phyloP scores from a whole-genome alignment of 2,329 filamentous ascomycete genomes.

The Aspergillus sp. region DNA sequence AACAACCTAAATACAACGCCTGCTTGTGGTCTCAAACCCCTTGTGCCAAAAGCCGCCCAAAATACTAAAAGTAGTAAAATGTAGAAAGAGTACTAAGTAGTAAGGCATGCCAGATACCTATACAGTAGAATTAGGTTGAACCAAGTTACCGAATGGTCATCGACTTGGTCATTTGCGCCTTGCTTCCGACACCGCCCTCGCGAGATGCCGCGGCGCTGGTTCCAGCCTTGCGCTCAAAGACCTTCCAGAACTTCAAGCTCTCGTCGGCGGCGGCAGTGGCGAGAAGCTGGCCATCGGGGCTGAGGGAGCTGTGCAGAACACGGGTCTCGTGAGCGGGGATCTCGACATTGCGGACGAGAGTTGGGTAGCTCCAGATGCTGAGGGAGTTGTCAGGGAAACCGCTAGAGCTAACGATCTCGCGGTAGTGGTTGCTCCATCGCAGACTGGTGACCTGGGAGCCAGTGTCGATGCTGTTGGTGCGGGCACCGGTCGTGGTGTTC shows the following conservation, averaged over 20 bases:
- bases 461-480: constrained; percentile 98
- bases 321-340: constrained; percentile 96
- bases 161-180: constrained; percentile 86
- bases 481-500: constrained; percentile 97
- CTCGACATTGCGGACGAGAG: constrained; percentile 93
- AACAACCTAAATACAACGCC: constrained; percentile 17
- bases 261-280: constrained; percentile 95
- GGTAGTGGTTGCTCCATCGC: constrained; percentile 94
- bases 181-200: constrained; percentile 67
- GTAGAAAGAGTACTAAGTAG: neutral
- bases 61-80: neutral
- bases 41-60: neutral
- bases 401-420: constrained; percentile 95
- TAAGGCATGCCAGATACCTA: constrained; percentile 2
- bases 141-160: constrained; percentile 79
- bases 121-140: constrained; percentile 5
- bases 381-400: constrained; percentile 99
- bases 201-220: constrained; percentile 62
- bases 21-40: constrained; percentile 2
- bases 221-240: constrained; percentile 97
- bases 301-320: constrained; percentile 94
- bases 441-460: constrained; percentile 96
- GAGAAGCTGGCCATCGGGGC: constrained; percentile 96
- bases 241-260: constrained; percentile 99
- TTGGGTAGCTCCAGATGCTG: constrained; percentile 99